These are phyloP conservation scores for Metschnikowia picachoensis DNA, from an alignment of 805 yeast species.

Conservation along the genomic window DNA sequence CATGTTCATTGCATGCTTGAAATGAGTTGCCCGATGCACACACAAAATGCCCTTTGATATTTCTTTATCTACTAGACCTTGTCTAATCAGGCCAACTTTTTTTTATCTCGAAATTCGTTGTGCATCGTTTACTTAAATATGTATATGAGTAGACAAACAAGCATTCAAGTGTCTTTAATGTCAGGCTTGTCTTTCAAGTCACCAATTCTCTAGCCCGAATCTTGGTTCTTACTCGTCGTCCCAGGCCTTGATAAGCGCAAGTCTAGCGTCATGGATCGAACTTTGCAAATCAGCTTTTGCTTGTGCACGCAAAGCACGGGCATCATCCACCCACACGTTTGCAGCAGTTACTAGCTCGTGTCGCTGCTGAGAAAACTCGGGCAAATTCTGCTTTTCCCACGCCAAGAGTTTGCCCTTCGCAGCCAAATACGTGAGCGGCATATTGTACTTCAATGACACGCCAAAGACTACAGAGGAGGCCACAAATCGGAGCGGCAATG, in stretches of 20 bases:
- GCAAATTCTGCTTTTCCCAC: conserved; percentile 28
- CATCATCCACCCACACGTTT: conserved; percentile 11
- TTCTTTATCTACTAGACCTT: too few relatives aligned
- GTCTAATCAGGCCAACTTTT: too few relatives aligned
- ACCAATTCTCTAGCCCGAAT: too few relatives aligned
- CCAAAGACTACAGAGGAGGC: conserved; percentile 51
- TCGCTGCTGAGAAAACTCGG: conserved; percentile 30
- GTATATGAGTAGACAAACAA: too few relatives aligned
- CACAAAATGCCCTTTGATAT: too few relatives aligned
- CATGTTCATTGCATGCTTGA: too few relatives aligned
- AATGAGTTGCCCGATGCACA: too few relatives aligned
- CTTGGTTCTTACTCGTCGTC: conserved; percentile 6
- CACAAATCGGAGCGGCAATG: conserved; percentile 47
- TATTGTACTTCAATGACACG: conserved; percentile 38
- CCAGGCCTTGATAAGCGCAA: conserved; percentile 9
- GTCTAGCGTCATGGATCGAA: conserved; percentile 17
- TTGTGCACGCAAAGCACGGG: conserved; percentile 8
- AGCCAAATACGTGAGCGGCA: conserved; percentile 38
- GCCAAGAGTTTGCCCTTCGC: conserved; percentile 17
- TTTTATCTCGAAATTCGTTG: too few relatives aligned
- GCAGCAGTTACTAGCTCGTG: conserved; percentile 15
- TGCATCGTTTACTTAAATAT: too few relatives aligned
- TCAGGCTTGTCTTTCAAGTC: too few relatives aligned
- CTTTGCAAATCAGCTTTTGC: conserved; percentile 15
- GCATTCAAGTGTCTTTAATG: too few relatives aligned